Percentiles rank a stretch among this genome's conserved stretches.
Conservation (phyloP, 345 rosid genomes). For the Anastatica hierochuntica region DNA sequence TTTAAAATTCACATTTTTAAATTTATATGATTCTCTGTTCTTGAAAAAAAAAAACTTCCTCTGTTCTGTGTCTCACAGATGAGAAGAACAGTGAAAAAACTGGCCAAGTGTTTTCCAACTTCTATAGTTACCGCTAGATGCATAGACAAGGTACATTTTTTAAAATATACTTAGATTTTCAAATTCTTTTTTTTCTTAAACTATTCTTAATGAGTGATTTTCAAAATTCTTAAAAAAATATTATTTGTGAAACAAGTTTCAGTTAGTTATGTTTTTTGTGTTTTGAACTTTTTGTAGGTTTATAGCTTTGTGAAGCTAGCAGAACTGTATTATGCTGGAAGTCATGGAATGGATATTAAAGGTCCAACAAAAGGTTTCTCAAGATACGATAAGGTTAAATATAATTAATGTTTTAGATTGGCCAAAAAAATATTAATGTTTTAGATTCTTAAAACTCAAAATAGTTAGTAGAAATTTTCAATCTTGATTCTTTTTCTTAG, state of each 20-base stretch:
- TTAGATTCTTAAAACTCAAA: too few species aligned
- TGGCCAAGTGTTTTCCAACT: constrained; percentile 65
- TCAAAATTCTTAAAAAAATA: too few species aligned
- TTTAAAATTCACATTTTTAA: too few species aligned
- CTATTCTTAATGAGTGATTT: too few species aligned
- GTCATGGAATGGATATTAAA: constrained; percentile 99
- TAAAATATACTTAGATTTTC: not conserved
- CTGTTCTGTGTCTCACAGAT: constrained; percentile 44
- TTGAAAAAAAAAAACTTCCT: too few species aligned
- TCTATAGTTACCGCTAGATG: constrained; percentile 95
- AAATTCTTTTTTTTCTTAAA: too few species aligned
- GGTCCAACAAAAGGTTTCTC: constrained; percentile 61
- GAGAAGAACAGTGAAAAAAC: constrained; percentile 65
- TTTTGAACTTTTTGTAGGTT: constrained; percentile 43
- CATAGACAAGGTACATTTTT: constrained; percentile 76
- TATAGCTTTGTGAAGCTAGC: constrained; percentile 71
- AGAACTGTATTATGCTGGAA: constrained; percentile 91
- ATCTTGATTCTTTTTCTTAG: too few species aligned
- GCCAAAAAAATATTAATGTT: too few species aligned
- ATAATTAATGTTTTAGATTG: constrained; percentile 12
- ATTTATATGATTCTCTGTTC: too few species aligned
- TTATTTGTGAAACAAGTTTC: not conserved
- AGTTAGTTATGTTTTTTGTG: not conserved
- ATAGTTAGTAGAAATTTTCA: too few species aligned
- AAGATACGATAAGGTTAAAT: constrained; percentile 39